These are phyloP conservation scores for Pichia nakasei DNA, from an alignment of 805 yeast genomes.

Conservation along the genomic window DNA sequence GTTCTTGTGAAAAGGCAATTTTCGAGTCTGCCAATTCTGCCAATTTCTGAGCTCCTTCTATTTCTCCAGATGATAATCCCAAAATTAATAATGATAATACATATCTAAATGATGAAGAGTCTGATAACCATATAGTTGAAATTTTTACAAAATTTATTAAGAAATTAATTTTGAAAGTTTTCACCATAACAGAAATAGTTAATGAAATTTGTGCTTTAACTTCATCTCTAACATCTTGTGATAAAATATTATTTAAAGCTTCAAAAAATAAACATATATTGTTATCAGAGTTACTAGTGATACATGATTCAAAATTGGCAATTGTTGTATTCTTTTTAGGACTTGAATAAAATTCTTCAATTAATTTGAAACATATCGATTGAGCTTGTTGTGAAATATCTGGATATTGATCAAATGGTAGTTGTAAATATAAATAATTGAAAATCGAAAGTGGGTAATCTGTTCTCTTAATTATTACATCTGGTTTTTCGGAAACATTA, in stretches of 20 bases:
- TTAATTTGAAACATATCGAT: conserved; percentile 31
- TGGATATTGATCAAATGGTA: conserved; percentile 15
- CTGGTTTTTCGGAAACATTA: conserved; percentile 20
- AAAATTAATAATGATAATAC: conserved; percentile 15
- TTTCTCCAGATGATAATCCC: conserved; percentile 3
- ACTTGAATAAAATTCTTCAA: conserved; percentile 25
- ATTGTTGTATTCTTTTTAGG: conserved; percentile 11
- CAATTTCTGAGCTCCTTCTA: neutral
- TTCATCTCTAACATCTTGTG: conserved; percentile 14
- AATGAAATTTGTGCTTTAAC: conserved; percentile 20
- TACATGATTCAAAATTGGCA: conserved; percentile 37
- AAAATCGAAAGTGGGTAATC: conserved; percentile 36
- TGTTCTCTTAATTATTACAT: conserved; percentile 30
- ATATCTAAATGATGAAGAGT: conserved; percentile 13
- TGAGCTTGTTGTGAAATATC: conserved; percentile 26
- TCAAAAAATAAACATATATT: conserved; percentile 32
- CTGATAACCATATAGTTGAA: conserved; percentile 15
- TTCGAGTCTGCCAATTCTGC: conserved; percentile 5
- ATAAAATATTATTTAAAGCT: conserved; percentile 11
- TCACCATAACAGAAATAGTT: conserved; percentile 20
- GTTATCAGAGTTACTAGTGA: conserved; percentile 32
- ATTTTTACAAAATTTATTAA: conserved; percentile 17
- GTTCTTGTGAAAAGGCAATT: conserved; percentile 9
- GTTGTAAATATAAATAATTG: conserved; percentile 28
- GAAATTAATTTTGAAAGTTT: conserved; percentile 18